Evolutionary conservation across 306 rosid species (phyloP).

Genomic region (Inga leiocalycina): DNA sequence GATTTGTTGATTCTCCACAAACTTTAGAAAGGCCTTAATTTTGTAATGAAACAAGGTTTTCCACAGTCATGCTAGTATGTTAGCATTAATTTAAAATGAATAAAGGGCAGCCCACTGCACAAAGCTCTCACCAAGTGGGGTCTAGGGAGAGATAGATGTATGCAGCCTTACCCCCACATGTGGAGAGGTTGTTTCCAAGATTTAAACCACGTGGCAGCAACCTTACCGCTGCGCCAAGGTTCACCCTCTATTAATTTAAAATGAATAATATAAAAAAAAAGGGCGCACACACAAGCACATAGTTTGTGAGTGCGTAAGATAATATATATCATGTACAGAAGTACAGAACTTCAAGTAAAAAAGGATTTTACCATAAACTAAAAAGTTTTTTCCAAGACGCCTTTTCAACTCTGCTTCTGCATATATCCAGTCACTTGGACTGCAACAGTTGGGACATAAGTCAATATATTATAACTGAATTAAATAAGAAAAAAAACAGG

Average conservation of each 20-base stretch:
- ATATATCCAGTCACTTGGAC: slow-evolving; percentile 93
- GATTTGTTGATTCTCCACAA: slow-evolving; percentile 17
- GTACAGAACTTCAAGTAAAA: slow-evolving; percentile 12
- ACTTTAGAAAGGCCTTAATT: slow-evolving; percentile 18
- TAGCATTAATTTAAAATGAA: slow-evolving; percentile 10
- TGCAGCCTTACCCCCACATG: too few relatives aligned
- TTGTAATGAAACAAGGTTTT: not conserved
- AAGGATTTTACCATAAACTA: slow-evolving; percentile 65
- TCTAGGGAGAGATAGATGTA: too few relatives aligned
- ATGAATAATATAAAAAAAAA: not conserved
- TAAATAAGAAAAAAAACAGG: slow-evolving; percentile 19
- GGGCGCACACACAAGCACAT: not conserved
- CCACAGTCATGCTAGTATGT: slow-evolving; percentile 9
- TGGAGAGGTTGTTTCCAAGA: too few relatives aligned
- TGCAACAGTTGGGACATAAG: slow-evolving; percentile 52
- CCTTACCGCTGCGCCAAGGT: too few relatives aligned
- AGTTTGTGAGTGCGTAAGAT: not conserved
- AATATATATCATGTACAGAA: not conserved
- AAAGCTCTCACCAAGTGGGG: too few relatives aligned
- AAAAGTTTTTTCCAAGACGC: slow-evolving; percentile 78
- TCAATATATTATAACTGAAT: slow-evolving; percentile 31
- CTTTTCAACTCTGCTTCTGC: slow-evolving; percentile 79
- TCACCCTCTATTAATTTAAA: not conserved
- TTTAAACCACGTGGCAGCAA: too few relatives aligned
- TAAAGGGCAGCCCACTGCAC: too few relatives aligned